Evolutionary conservation across 768 basidiomycete species (phyloP).

Genomic region (Kwoniella mangroviensis): DNA sequence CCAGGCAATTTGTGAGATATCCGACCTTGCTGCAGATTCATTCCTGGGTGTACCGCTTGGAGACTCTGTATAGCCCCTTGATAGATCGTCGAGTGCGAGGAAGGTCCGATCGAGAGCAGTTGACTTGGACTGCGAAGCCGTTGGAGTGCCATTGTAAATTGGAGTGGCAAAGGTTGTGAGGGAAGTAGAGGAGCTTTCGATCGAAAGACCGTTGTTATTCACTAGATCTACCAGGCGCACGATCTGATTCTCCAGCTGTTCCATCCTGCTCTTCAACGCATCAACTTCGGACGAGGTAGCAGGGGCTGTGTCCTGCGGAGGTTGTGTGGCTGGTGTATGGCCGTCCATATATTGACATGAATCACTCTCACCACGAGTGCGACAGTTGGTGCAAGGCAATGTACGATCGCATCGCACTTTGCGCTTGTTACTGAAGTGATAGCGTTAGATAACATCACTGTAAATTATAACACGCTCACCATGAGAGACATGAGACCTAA

Average conservation of each 20-base stretch:
- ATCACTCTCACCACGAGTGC: conserved; percentile 5
- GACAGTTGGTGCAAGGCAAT: conserved; percentile 12
- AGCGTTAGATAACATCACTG: too few species aligned
- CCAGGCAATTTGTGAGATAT: not conserved
- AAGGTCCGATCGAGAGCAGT: conserved; percentile 2
- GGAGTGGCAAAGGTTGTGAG: not conserved
- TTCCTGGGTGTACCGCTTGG: not conserved
- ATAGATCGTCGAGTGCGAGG: conserved; percentile 11
- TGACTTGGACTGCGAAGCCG: not conserved
- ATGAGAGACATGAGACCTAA: conserved; percentile 13
- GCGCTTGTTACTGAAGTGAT: conserved; percentile 9
- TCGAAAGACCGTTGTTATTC: not conserved
- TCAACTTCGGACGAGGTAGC: conserved; percentile 2
- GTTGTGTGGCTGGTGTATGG: not conserved
- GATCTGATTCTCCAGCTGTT: conserved; percentile 11
- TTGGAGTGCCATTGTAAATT: not conserved
- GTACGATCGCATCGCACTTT: conserved; percentile 21
- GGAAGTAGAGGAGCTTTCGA: not conserved
- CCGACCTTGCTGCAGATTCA: not conserved
- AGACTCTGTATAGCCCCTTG: not conserved
- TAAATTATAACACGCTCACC: conserved; percentile 1
- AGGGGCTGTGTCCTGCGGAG: not conserved
- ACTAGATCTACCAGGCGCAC: conserved; percentile 6
- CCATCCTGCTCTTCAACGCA: conserved; percentile 4
- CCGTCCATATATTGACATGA: conserved; percentile 16